phyloP scores from a whole-genome alignment of 1,284 basidiomycete species.

The Ustilago shanxiensis region DNA sequence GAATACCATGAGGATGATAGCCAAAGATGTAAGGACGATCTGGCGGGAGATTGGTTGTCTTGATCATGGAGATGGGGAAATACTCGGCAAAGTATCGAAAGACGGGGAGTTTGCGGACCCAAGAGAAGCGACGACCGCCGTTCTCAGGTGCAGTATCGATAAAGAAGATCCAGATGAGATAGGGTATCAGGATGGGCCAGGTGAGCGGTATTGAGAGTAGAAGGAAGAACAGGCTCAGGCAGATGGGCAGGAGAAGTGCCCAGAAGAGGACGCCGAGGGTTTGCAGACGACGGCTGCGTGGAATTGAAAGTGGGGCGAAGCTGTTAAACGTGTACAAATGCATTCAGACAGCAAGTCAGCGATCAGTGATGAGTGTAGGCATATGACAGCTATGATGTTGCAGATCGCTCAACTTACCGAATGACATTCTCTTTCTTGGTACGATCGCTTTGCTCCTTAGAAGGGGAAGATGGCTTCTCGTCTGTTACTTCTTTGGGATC shows the following conservation, averaged over 20 bases:
- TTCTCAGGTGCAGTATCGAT: conserved; percentile 80
- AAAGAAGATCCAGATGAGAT: conserved; percentile 82
- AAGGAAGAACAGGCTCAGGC: conserved; percentile 79
- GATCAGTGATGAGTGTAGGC: neutral
- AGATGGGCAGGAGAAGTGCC: conserved; percentile 83
- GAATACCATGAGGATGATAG: conserved; percentile 66
- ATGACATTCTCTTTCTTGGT: conserved; percentile 39
- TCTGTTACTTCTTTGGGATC: neutral
- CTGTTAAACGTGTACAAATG: conserved; percentile 6
- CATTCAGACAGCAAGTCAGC: too few species aligned
- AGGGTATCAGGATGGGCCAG: conserved; percentile 87
- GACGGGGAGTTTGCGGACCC: conserved; percentile 79
- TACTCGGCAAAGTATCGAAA: conserved; percentile 91
- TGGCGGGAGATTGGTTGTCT: conserved; percentile 80
- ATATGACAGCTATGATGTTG: neutral
- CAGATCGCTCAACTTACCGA: conserved; percentile 13
- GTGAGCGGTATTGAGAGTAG: conserved; percentile 88
- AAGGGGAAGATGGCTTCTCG: neutral
- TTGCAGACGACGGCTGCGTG: conserved; percentile 64
- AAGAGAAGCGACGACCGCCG: conserved; percentile 82
- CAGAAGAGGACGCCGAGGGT: conserved; percentile 80
- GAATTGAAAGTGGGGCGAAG: conserved; percentile 65
- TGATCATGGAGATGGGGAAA: conserved; percentile 78
- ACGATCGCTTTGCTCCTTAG: conserved; percentile 15
- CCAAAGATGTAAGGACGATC: conserved; percentile 94